These are phyloP conservation scores for Fusarium bulbicola DNA, from an alignment of 2,329 filamentous ascomycete genomes.

Conservation along the genomic window DNA sequence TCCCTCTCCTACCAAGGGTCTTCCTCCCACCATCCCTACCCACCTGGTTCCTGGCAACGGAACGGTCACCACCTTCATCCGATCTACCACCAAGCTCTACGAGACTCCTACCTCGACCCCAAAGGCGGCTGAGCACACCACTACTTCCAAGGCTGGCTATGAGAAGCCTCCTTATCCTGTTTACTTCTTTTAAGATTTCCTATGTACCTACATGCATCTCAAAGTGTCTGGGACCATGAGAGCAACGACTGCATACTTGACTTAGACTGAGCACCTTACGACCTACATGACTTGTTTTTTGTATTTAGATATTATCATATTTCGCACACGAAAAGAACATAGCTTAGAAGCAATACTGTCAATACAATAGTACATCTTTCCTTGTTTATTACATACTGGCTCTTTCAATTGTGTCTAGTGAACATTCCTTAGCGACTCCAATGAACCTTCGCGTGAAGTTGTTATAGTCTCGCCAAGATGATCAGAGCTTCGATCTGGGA, in stretches of 20 bases:
- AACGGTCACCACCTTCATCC: conserved; percentile 4
- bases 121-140: background rate
- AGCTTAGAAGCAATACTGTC: conserved; percentile 22
- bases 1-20: background rate
- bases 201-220: conserved; percentile 4
- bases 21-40: conserved; percentile 1
- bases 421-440: background rate
- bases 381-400: background rate
- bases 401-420: background rate
- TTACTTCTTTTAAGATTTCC: conserved; percentile 9
- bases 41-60: conserved; percentile 3
- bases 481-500: background rate
- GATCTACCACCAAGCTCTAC: conserved; percentile 14
- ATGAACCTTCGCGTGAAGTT: too few species aligned
- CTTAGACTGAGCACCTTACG: conserved; percentile 18
- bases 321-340: background rate
- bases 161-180: conserved; percentile 10
- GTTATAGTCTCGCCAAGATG: too few species aligned
- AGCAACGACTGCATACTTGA: background rate
- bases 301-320: conserved; percentile 15
- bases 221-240: conserved; percentile 21
- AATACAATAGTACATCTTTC: conserved; percentile 20
- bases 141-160: conserved; percentile 1
- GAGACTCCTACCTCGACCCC: conserved; percentile 9
- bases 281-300: conserved; percentile 17